Conservation (phyloP, 208 protist genomes). For the Leishmania gerbilli region DNA sequence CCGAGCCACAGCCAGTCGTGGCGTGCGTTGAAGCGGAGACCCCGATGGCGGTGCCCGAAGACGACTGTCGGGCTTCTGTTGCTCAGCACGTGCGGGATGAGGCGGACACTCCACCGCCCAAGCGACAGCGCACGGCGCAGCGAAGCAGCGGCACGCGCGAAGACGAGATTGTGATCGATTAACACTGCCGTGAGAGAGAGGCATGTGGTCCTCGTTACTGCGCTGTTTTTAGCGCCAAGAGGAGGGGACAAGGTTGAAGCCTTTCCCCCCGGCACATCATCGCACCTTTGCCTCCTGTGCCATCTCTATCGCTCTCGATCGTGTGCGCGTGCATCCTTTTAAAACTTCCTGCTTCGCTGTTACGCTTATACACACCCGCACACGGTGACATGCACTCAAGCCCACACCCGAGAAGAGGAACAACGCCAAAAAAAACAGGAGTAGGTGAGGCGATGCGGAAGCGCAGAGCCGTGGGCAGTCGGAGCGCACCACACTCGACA, state of each 20-base stretch:
- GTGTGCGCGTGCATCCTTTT: neutral
- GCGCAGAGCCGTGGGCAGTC: neutral
- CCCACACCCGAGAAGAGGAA: neutral
- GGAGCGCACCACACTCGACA: neutral
- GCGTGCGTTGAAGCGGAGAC: neutral
- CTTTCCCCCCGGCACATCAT: neutral
- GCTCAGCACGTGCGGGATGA: neutral
- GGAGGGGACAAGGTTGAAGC: neutral
- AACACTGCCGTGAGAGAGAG: neutral
- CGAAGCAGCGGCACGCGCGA: slow-evolving; percentile 6
- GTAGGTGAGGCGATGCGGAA: neutral
- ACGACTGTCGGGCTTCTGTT: neutral
- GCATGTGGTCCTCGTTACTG: neutral
- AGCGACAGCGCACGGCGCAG: slow-evolving; percentile 16
- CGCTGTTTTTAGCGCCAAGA: neutral
- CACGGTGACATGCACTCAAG: neutral
- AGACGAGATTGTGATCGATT: slow-evolving; percentile 28
- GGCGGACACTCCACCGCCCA: neutral
- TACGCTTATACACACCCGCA: neutral
- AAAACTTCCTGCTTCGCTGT: neutral
- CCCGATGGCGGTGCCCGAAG: neutral
- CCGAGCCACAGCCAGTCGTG: neutral
- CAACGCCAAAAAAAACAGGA: neutral
- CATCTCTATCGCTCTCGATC: neutral
- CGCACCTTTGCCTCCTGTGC: neutral